phyloP scores from a whole-genome alignment of 2,329 filamentous ascomycete genomes.

The Aspergillus chevalieri region DNA sequence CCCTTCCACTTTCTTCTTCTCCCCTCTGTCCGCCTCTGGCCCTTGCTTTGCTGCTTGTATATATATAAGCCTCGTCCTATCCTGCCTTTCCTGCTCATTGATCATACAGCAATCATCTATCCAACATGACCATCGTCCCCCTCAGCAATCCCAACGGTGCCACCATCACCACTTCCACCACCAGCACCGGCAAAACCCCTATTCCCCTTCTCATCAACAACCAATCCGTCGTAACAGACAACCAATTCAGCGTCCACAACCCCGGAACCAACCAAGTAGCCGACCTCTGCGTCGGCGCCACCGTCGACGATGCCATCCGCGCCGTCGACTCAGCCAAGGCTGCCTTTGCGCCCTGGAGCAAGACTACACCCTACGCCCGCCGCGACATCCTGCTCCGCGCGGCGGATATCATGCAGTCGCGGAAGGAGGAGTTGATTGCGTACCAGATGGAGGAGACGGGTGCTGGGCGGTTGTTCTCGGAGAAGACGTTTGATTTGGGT shows the following conservation, averaged over 20 bases:
- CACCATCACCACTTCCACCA: conserved; percentile 12
- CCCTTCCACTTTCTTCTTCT: neutral
- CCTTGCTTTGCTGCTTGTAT: neutral
- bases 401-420: conserved; percentile 42
- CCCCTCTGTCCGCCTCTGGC: neutral
- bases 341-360: conserved; percentile 65
- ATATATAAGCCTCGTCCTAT: too few species aligned
- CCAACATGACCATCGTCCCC: neutral
- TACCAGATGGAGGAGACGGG: conserved; percentile 59
- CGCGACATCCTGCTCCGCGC: conserved; percentile 57
- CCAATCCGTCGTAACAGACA: conserved; percentile 34
- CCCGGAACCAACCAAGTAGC: conserved; percentile 50
- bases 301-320: conserved; percentile 49
- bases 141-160: neutral
- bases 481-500: conserved; percentile 30
- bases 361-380: conserved; percentile 54
- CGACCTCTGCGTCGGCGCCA: conserved; percentile 52
- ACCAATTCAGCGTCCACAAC: conserved; percentile 47
- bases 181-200: conserved; percentile 12
- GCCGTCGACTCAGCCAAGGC: conserved; percentile 57
- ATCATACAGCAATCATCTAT: neutral
- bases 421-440: conserved; percentile 54
- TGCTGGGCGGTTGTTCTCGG: conserved; percentile 32
- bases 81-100: too few species aligned
- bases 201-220: conserved; percentile 41